These are phyloP conservation scores for Rickenella mellea DNA, from an alignment of 768 basidiomycete genomes.

Conservation along the genomic window DNA sequence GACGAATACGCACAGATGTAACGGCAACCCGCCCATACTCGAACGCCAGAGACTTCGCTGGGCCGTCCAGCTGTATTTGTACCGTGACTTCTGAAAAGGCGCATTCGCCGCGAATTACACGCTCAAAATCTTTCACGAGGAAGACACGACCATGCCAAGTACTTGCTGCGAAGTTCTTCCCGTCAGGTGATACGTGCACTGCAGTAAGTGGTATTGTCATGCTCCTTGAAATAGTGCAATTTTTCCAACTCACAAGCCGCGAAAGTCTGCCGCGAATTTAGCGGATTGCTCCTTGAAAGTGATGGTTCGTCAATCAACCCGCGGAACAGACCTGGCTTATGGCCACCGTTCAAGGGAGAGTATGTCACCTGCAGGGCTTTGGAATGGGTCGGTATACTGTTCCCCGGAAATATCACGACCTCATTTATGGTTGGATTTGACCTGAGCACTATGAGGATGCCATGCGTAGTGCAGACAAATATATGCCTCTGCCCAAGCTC, in stretches of 20 bases:
- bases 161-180: conserved; percentile 23
- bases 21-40: conserved; percentile 17
- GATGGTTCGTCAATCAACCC: no score
- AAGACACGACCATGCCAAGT: conserved; percentile 13
- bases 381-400: no score
- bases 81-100: conserved; percentile 11
- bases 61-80: conserved; percentile 11
- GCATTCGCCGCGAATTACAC: conserved; percentile 14
- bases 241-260: no score
- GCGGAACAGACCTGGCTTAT: no score
- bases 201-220: conserved; percentile 5
- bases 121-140: conserved; percentile 25
- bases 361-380: no score
- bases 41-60: conserved; percentile 15
- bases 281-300: no score
- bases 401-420: no score
- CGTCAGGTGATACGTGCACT: conserved; percentile 29
- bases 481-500: conserved; percentile 51
- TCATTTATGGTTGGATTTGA: no score
- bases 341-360: no score
- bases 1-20: conserved; percentile 16
- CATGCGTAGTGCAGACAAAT: conserved; percentile 36
- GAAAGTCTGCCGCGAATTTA: no score
- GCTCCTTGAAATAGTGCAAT: conserved; percentile 20
- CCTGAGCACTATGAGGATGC: background rate